These are phyloP conservation scores for Paraurostyla sp. DNA, from an alignment of 73 alveolate species.

Conservation along the genomic window DNA sequence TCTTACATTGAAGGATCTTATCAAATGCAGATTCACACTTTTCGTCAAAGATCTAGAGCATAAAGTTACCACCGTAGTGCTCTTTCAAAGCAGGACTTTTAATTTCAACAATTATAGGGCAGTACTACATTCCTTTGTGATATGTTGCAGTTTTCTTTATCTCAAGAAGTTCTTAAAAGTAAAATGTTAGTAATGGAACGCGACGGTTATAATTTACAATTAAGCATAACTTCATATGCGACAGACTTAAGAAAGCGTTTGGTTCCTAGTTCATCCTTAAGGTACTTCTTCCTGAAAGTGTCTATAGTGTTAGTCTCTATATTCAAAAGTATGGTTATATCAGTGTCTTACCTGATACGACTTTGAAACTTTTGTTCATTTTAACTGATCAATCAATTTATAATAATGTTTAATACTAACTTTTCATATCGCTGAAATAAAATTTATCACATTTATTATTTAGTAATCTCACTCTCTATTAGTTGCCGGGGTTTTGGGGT, in stretches of 20 bases:
- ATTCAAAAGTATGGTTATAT: background rate
- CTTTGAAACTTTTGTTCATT: constrained; percentile 9
- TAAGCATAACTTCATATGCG: constrained; percentile 37
- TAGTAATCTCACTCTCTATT: too few species aligned
- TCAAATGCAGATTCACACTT: constrained; percentile 24
- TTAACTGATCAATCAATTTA: too few species aligned
- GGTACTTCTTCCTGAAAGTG: constrained; percentile 3
- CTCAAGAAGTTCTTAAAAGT: constrained; percentile 1
- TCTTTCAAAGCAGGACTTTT: constrained; percentile 1
- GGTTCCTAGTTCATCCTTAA: constrained; percentile 9
- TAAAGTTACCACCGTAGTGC: constrained; percentile 46
- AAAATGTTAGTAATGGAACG: background rate
- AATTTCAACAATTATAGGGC: constrained; percentile 23
- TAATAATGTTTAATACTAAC: too few species aligned
- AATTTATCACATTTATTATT: too few species aligned
- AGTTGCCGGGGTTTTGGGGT: too few species aligned
- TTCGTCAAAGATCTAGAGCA: constrained; percentile 27
- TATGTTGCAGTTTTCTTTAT: constrained; percentile 28
- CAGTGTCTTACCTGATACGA: constrained; percentile 9
- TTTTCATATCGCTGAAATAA: too few species aligned
- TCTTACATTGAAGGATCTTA: constrained; percentile 32
- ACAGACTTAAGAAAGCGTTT: constrained; percentile 41
- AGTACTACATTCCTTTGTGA: constrained; percentile 20
- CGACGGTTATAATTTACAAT: background rate
- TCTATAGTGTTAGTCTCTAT: background rate